Base-by-base conservation (phyloP, 345 rosid genomes). In the Populus pruinosa region DNA sequence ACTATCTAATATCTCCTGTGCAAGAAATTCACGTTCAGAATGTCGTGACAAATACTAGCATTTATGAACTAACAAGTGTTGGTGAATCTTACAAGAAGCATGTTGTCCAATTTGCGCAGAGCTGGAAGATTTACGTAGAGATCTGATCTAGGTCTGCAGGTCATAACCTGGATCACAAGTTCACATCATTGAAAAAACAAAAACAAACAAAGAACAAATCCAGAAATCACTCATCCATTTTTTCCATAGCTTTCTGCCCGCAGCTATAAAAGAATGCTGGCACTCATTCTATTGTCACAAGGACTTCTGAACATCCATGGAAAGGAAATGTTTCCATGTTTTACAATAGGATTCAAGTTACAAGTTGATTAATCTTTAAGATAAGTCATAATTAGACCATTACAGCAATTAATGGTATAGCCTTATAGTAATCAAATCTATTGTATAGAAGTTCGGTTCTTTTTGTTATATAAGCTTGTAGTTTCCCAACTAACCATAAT, bases 101-200 rank as follows among this genome's bases (percentile, higher is more conserved):
- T 94, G 82, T 94, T 94, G 56, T 96, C 98, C 61, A 96, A 86
- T 86, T 96, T 96, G 67, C 91, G 85, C 69, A 96, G 87, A 79
- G 99, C 99, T 12, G 97, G 98, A 77, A 96, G 97, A 75, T 96
- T 96, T 74, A 87, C 77, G 74, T 90, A 91, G 38, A 96, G 97
- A 89, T 96, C 99, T 18, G 93, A 87, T 62, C 99, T 85, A 0
- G 98, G 98, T 83, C 89, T 88, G 85, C 98, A 94, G 55, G 97
- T 91, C 99, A 96, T 96, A 79, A 96, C 94, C 99, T 96, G 81
- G 71, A 79, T 50, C 73, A 72, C 65, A 70, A 10, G 64, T 59
- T 59, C 16, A 23, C 64, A 21, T 4, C 64, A 59, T 59, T 59
- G 23, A n/a, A 55, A 65, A 20, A 47, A 44, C 69, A 14, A 69